phyloP scores from a whole-genome alignment of 371 early-diverging fungal species.

The Chytridium lagenaria region DNA sequence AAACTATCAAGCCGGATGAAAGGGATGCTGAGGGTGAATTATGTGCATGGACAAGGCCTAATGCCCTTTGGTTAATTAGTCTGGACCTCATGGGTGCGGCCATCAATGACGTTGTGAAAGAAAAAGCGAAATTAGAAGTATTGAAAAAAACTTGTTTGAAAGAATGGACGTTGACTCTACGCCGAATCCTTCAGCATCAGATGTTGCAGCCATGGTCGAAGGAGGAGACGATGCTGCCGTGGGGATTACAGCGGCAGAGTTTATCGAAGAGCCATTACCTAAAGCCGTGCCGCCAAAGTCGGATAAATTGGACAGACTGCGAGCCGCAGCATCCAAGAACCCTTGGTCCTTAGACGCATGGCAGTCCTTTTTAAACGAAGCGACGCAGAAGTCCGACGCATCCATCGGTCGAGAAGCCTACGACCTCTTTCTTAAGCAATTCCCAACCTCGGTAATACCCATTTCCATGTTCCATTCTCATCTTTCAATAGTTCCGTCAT shows the following conservation, averaged over 20 bases:
- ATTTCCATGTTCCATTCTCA: background rate
- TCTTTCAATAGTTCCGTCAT: conserved; percentile 66
- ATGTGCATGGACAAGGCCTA: no score
- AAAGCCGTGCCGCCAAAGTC: conserved; percentile 3
- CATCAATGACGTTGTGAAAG: background rate
- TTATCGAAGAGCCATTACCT: no score
- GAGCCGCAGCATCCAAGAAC: conserved; percentile 26
- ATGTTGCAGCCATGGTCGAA: no score
- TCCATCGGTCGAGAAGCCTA: conserved; percentile 70
- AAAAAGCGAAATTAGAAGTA: background rate
- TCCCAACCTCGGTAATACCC: conserved; percentile 83
- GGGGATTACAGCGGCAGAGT: no score
- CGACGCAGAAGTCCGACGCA: conserved; percentile 51
- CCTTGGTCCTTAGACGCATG: conserved; percentile 50
- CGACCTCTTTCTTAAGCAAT: conserved; percentile 76
- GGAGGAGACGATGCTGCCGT: no score
- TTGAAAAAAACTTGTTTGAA: background rate
- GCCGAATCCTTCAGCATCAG: no score
- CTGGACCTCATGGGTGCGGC: no score
- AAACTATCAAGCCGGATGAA: no score
- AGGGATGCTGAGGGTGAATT: no score
- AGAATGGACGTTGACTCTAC: no score
- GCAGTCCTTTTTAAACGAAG: conserved; percentile 44
- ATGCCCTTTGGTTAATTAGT: no score
- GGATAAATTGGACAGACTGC: conserved; percentile 23